A percentile compares a stretch with the other conserved stretches of the same genome.
These are phyloP conservation scores for Stenocarpella maydis DNA, from an alignment of 2,329 filamentous ascomycete genomes.

Conservation along the genomic window DNA sequence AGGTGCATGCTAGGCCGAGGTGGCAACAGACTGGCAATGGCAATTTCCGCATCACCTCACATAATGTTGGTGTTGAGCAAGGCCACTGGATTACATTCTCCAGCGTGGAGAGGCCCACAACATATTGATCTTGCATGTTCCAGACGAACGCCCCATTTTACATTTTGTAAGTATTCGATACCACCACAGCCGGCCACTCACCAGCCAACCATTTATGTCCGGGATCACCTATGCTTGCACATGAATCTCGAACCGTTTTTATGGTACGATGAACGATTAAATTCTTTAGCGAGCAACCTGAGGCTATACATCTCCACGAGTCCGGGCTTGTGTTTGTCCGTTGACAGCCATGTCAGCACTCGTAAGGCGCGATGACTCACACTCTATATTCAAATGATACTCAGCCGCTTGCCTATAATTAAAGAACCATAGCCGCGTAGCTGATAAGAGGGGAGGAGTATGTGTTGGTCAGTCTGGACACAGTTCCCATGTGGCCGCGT, in stretches of 20 bases:
- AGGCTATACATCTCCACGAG: not conserved
- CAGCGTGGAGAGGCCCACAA: not conserved
- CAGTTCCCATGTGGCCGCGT: not conserved
- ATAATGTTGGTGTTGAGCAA: not conserved
- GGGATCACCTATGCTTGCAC: not conserved
- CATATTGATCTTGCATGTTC: not conserved
- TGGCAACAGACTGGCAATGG: constrained; percentile 28
- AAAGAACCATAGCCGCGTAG: no score
- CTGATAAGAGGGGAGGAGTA: not conserved
- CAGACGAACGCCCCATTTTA: no score
- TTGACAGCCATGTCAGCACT: not conserved
- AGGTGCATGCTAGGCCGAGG: constrained; percentile 2
- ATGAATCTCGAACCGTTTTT: not conserved
- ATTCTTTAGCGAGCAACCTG: not conserved
- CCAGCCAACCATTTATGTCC: no score
- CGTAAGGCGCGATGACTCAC: not conserved
- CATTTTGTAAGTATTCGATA: no score
- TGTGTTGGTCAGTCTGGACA: no score
- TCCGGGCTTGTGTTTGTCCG: constrained; percentile 3
- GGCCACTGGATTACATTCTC: not conserved
- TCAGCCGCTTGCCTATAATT: not conserved
- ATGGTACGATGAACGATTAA: no score
- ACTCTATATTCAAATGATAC: not conserved
- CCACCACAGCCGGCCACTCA: not conserved
- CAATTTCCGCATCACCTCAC: constrained; percentile 30